A percentile compares a stretch with the other conserved stretches of the same genome.
Evolutionary conservation across 2,329 filamentous ascomycete species (phyloP).

Genomic region (Didymosphaeria variabile): DNA sequence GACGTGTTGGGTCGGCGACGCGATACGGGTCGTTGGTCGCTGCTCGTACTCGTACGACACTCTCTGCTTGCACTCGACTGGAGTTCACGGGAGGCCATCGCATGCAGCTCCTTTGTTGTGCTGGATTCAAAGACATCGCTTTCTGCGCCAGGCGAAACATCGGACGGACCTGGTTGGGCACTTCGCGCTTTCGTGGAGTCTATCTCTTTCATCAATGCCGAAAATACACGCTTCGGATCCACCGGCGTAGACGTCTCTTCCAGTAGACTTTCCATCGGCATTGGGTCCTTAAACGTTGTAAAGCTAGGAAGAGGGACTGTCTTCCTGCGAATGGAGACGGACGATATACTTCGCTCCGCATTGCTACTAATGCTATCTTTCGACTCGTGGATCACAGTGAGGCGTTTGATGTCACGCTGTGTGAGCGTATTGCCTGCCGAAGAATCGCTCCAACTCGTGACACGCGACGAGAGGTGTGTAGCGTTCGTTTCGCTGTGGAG

Average conservation of each 20-base stretch:
- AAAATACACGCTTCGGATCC: constrained; percentile 48
- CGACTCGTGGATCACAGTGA: constrained; percentile 72
- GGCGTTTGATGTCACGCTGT: constrained; percentile 62
- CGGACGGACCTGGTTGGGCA: background rate
- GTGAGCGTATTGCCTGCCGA: constrained; percentile 64
- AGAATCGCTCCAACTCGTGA: constrained; percentile 78
- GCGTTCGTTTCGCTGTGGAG: constrained; percentile 52
- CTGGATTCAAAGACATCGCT: constrained; percentile 40
- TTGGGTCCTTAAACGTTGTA: constrained; percentile 42
- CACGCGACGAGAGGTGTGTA: constrained; percentile 64
- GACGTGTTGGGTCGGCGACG: constrained; percentile 23
- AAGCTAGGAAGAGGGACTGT: constrained; percentile 31
- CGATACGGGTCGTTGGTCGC: constrained; percentile 23
- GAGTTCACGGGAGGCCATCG: constrained; percentile 14
- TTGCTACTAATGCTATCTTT: constrained; percentile 47
- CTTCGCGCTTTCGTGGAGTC: constrained; percentile 27
- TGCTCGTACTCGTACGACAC: constrained; percentile 14
- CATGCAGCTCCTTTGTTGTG: constrained; percentile 28
- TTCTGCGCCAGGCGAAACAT: constrained; percentile 29
- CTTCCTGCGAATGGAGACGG: constrained; percentile 26
- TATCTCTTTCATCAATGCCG: constrained; percentile 48
- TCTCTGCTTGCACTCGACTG: constrained; percentile 27
- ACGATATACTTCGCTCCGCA: constrained; percentile 22
- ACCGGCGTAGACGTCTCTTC: constrained; percentile 37
- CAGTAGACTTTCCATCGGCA: constrained; percentile 39